Evolutionary conservation across 2,329 filamentous ascomycete genomes (phyloP), one percentile per base, ranked within the genome.

Genomic region (Diplodia seriata): DNA sequence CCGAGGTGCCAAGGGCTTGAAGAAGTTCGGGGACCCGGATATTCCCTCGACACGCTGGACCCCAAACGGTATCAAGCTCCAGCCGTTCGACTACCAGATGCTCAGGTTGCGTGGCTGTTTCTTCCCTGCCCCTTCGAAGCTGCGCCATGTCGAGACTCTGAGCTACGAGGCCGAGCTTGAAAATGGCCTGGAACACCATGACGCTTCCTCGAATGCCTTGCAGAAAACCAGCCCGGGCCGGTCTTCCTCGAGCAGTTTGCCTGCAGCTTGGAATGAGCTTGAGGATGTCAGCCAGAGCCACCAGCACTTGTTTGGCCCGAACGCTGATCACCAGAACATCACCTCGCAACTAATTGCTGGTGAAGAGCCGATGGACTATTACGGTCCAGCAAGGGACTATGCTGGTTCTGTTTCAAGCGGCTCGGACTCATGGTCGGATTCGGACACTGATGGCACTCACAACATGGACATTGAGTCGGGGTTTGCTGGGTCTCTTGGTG

Each of bases 1-100:
- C 15, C 50, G 62, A 14, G 62, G 62, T n/a, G 36, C 62, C 7
- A 55, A 55, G 50, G 62, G 62, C 7, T 20, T 65, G 50, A 65
- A 65, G 49, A 43, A 33, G 49, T 4, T 2, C 14, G 23, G 62
- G 14, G 50, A 54, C 12, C 14, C 20, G 4, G 23, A 43, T 20
- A 15, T 53, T 15, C 43, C 43, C 11, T 4, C 4, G 29, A 31
- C 14, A 29, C 23, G 11, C 2, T 38, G 20, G 18, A 15, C 23
- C 20, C 53, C 36, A 6, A 43, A 11, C n/a, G 55, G 36, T 14
- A 23, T 29, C 1, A 3, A 47, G 55, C 20, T 43, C 1, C 14
- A 18, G 14, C 36, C 55, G 5, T 18, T 47, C 2, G 20, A 59
- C 23, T 1, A 2, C 6, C 7, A 5, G 3, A 5, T 59, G 7